Evolutionary conservation across 2,329 filamentous ascomycete species (phyloP).

Genomic region (Mariannaea elegans): DNA sequence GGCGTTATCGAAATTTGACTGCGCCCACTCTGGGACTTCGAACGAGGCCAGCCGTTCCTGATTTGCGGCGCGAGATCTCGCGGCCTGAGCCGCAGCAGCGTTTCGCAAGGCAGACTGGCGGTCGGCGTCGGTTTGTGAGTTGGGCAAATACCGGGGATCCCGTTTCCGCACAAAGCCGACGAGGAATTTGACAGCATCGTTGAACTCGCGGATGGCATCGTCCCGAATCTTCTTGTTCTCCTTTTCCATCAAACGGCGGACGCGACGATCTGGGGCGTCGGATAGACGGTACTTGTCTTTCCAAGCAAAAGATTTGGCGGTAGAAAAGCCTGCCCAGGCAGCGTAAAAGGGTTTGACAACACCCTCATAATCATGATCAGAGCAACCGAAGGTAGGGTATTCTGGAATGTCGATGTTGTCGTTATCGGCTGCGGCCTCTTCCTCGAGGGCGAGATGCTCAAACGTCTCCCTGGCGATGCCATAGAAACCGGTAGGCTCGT

Average conservation of each 20-base stretch:
- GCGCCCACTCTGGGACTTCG: slow-evolving; percentile 79
- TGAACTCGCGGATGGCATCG: slow-evolving; percentile 86
- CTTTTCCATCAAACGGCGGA: slow-evolving; percentile 90
- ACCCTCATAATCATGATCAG: slow-evolving; percentile 78
- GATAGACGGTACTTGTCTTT: slow-evolving; percentile 84
- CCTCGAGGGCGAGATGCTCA: slow-evolving; percentile 80
- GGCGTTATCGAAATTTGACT: slow-evolving; percentile 60
- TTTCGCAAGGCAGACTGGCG: slow-evolving; percentile 81
- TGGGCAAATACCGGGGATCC: slow-evolving; percentile 84
- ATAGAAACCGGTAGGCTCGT: slow-evolving; percentile 85
- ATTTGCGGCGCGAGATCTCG: slow-evolving; percentile 82
- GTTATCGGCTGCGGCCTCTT: slow-evolving; percentile 77
- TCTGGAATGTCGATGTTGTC: slow-evolving; percentile 67
- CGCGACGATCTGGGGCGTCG: slow-evolving; percentile 86
- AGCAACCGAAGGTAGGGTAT: slow-evolving; percentile 85
- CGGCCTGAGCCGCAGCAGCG: slow-evolving; percentile 84
- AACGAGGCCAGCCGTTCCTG: slow-evolving; percentile 74
- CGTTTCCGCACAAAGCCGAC: slow-evolving; percentile 90
- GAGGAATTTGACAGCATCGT: slow-evolving; percentile 87
- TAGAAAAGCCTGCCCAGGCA: slow-evolving; percentile 82
- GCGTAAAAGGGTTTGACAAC: slow-evolving; percentile 84
- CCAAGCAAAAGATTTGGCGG: slow-evolving; percentile 88
- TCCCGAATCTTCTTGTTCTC: slow-evolving; percentile 89
- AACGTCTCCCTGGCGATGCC: slow-evolving; percentile 81
- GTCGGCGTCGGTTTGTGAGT: slow-evolving; percentile 80